Conservation (phyloP, 805 yeast species). For the Pichia sporocuriosa region DNA sequence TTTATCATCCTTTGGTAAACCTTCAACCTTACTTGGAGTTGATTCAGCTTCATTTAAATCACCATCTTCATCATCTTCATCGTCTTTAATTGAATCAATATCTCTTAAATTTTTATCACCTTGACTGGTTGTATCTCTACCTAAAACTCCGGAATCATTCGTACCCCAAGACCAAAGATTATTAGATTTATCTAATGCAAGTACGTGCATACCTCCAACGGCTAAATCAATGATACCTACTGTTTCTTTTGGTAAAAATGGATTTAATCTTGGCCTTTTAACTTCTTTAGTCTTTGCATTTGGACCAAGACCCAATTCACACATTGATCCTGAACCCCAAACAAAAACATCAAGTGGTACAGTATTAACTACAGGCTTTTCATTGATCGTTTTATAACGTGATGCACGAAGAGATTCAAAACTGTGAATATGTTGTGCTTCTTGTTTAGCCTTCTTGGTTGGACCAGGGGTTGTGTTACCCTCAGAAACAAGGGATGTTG, state of each 20-base stretch:
- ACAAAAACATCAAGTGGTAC: slow-evolving; percentile 71
- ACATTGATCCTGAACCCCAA: slow-evolving; percentile 97
- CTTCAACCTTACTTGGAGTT: slow-evolving; percentile 75
- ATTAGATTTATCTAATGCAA: slow-evolving; percentile 73
- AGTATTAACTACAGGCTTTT: slow-evolving; percentile 30
- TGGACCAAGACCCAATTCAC: slow-evolving; percentile 97
- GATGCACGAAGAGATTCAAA: slow-evolving; percentile 45
- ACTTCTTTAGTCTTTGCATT: slow-evolving; percentile 86
- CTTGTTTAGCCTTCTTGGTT: slow-evolving; percentile 28
- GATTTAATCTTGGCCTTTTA: slow-evolving; percentile 90
- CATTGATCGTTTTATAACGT: slow-evolving; percentile 42
- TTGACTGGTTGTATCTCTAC: slow-evolving; percentile 67
- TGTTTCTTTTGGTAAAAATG: slow-evolving; percentile 55
- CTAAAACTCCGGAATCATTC: slow-evolving; percentile 86
- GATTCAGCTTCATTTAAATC: slow-evolving; percentile 85
- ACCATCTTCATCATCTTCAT: slow-evolving; percentile 69
- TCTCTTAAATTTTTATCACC: slow-evolving; percentile 62
- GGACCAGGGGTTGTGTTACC: slow-evolving; percentile 19
- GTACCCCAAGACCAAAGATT: slow-evolving; percentile 98
- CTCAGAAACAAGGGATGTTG: slow-evolving; percentile 15
- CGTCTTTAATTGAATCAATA: slow-evolving; percentile 52
- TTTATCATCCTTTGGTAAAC: slow-evolving; percentile 48
- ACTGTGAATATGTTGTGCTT: slow-evolving; percentile 23
- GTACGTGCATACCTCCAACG: slow-evolving; percentile 92
- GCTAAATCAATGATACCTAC: slow-evolving; percentile 78